phyloP scores from a whole-genome alignment of 306 rosid species.

The Echinosophora koreensis region DNA sequence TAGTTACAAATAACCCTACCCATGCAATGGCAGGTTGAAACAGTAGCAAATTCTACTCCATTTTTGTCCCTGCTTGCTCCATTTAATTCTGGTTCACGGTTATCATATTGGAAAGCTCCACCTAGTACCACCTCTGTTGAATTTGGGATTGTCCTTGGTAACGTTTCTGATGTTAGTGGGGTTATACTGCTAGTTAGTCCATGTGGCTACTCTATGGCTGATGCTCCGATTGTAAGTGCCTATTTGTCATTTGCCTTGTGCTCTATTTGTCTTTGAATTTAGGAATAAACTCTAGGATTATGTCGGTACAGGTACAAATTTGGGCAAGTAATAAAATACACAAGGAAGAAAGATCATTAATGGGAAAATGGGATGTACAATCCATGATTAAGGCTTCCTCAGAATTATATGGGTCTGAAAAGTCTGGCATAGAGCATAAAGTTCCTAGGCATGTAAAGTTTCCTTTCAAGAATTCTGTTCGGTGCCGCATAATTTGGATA shows the following conservation, averaged over 20 bases:
- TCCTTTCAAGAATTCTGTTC: conserved; percentile 78
- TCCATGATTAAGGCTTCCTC: conserved; percentile 75
- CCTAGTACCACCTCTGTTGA: conserved; percentile 72
- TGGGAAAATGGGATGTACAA: conserved; percentile 98
- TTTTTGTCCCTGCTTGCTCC: conserved; percentile 89
- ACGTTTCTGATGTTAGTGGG: conserved; percentile 92
- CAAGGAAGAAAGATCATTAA: conserved; percentile 89
- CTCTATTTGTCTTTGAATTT: conserved; percentile 37
- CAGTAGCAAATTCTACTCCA: conserved; percentile 83
- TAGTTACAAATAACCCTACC: conserved; percentile 38
- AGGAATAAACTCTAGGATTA: conserved; percentile 42
- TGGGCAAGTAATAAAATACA: conserved; percentile 95
- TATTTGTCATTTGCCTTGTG: conserved; percentile 42
- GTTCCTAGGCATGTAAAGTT: conserved; percentile 85
- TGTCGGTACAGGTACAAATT: conserved; percentile 83
- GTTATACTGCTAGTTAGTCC: conserved; percentile 85
- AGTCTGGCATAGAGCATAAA: conserved; percentile 58
- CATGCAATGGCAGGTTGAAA: conserved; percentile 76
- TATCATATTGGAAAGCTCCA: conserved; percentile 97
- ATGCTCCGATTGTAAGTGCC: conserved; percentile 83
- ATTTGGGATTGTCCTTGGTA: conserved; percentile 77
- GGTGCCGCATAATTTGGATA: conserved; percentile 96
- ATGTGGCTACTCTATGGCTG: conserved; percentile 92
- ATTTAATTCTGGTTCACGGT: conserved; percentile 62
- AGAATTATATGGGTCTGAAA: conserved; percentile 78